Percentiles rank a stretch among this genome's conserved stretches.
Evolutionary conservation across 2,329 filamentous ascomycete genomes (phyloP).

Genomic region (Rhytidhysteron rufulum): DNA sequence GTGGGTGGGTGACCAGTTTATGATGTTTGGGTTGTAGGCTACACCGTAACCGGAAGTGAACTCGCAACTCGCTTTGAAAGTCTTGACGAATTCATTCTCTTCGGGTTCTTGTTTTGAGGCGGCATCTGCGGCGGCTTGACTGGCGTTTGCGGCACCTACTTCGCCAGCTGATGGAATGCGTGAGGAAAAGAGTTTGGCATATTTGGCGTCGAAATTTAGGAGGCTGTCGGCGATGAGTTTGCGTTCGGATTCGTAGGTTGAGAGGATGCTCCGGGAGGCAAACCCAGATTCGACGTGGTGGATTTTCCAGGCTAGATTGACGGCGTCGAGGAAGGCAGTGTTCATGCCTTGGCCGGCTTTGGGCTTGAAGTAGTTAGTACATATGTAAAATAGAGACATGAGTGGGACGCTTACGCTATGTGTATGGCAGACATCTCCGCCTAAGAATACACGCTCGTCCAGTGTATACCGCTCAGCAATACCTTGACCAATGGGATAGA

Average conservation of each 20-base stretch:
- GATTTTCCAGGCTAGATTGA: conserved; percentile 95
- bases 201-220: conserved; percentile 81
- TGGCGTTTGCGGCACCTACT: conserved; percentile 58
- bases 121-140: conserved; percentile 26
- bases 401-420: conserved; percentile 49
- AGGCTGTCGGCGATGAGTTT: conserved; percentile 81
- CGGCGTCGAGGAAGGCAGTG: conserved; percentile 60
- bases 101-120: conserved; percentile 34
- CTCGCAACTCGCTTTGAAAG: conserved; percentile 86
- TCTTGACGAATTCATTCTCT: conserved; percentile 80
- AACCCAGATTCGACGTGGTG: conserved; percentile 84
- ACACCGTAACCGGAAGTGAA: conserved; percentile 93
- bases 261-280: conserved; percentile 68
- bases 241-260: conserved; percentile 83
- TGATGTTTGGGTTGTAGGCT: conserved; percentile 72
- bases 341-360: conserved; percentile 65
- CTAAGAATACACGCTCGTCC: conserved; percentile 64
- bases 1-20: conserved; percentile 79
- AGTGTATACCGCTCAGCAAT: conserved; percentile 63
- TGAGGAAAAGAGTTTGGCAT: conserved; percentile 85
- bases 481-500: conserved; percentile 63
- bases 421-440: conserved; percentile 62
- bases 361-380: conserved; percentile 31
- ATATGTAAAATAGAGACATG: neutral
- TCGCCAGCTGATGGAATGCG: conserved; percentile 69